These are phyloP conservation scores for Kodamaea sp. DNA, from an alignment of 1,139 yeast species.

Conservation along the genomic window DNA sequence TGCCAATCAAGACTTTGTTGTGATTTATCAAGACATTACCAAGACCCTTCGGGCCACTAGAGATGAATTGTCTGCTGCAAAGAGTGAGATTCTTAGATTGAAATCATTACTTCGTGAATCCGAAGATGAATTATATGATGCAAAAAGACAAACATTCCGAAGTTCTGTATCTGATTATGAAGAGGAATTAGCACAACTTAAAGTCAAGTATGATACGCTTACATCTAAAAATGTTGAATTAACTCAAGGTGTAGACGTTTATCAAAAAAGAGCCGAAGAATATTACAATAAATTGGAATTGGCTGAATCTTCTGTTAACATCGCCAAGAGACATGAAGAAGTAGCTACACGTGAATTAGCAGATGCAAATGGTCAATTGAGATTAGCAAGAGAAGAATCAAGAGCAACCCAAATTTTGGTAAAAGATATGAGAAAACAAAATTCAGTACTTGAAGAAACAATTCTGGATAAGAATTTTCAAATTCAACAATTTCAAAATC, in stretches of 20 bases:
- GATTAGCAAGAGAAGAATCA: constrained; percentile 55
- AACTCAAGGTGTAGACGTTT: constrained; percentile 52
- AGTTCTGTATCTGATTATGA: constrained; percentile 40
- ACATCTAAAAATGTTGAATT: constrained; percentile 51
- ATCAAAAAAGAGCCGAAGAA: constrained; percentile 71
- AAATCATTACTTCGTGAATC: constrained; percentile 48
- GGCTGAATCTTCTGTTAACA: constrained; percentile 70
- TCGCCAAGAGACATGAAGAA: constrained; percentile 61
- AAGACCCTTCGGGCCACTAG: constrained; percentile 47
- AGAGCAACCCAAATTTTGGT: constrained; percentile 55
- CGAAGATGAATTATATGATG: constrained; percentile 45
- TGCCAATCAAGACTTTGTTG: constrained; percentile 45
- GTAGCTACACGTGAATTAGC: constrained; percentile 52
- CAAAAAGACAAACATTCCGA: constrained; percentile 33
- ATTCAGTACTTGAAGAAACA: constrained; percentile 53
- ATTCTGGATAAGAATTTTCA: constrained; percentile 59
- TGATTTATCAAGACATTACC: constrained; percentile 55
- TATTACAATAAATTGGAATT: constrained; percentile 70
- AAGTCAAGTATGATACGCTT: constrained; percentile 52
- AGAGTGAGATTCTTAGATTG: constrained; percentile 50
- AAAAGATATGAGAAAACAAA: constrained; percentile 53
- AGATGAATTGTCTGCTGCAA: constrained; percentile 47
- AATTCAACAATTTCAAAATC: constrained; percentile 48
- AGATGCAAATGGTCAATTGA: constrained; percentile 52
- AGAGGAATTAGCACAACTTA: constrained; percentile 39